These are phyloP conservation scores for Phytophthora megakarya DNA, from an alignment of 352 stramenopile genomes.

Conservation along the genomic window DNA sequence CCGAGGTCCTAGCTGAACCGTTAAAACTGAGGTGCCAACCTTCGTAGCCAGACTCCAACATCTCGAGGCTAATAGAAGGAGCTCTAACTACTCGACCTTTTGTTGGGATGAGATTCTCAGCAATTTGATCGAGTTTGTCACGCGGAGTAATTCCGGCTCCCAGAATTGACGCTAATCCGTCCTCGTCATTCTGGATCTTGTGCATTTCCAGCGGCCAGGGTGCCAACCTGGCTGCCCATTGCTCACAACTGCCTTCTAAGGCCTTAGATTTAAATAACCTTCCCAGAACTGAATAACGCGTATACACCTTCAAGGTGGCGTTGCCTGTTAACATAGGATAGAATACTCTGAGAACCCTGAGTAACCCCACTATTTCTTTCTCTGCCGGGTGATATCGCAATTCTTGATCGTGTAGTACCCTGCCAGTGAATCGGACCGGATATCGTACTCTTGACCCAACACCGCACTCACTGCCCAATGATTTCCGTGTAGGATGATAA, in stretches of 20 bases:
- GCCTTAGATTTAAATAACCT: slow-evolving; percentile 7
- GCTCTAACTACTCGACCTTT: not conserved
- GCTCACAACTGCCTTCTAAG: slow-evolving; percentile 5
- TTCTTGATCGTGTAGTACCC: slow-evolving; percentile 10
- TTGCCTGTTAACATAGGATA: not conserved
- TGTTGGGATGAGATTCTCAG: slow-evolving; percentile 5
- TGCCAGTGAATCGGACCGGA: slow-evolving; percentile 5
- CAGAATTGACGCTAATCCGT: slow-evolving; percentile 8
- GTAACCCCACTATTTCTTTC: slow-evolving; percentile 8
- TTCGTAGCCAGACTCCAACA: slow-evolving; percentile 1
- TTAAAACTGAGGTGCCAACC: slow-evolving; percentile 11
- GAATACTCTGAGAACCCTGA: slow-evolving; percentile 6
- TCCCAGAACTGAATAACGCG: slow-evolving; percentile 1
- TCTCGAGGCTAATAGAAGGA: slow-evolving; percentile 8
- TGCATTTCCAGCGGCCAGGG: not conserved
- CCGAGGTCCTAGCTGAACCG: slow-evolving; percentile 3
- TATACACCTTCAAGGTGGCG: slow-evolving; percentile 1
- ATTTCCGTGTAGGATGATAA: slow-evolving; percentile 4
- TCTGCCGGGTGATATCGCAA: slow-evolving; percentile 7
- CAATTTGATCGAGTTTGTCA: not conserved
- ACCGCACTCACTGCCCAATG: not conserved
- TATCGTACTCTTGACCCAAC: not conserved
- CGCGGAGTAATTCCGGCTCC: slow-evolving; percentile 9
- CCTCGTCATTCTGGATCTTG: not conserved
- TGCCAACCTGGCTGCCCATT: not conserved